Evolutionary conservation across 2,329 filamentous ascomycete species (phyloP), one percentile per base, ranked within the genome.

Genomic region (Diaporthe citriasiana): DNA sequence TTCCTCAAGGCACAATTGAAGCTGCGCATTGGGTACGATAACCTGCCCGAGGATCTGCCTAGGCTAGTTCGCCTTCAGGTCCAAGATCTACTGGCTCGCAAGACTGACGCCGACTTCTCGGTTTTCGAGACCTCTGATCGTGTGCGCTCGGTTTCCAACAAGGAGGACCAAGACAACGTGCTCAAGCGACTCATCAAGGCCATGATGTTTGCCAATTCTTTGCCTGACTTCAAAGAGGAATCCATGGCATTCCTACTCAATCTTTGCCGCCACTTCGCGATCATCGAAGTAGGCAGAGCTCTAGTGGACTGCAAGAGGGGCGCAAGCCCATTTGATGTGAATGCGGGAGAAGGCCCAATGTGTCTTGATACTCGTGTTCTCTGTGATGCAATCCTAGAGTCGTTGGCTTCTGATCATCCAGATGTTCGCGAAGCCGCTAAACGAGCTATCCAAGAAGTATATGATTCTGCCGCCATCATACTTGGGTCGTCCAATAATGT

Each of bases 151-250:
- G 93, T 97, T 27, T 87, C 92, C 8, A 99, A 99, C 85, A 96
- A 97, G 79, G 89, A 94, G 74, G 92, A 92, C 15, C 94, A 98
- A 81, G 95, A 98, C 79, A 87, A 91, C 30, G 92, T 91, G 10
- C 85, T 98, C 77, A 96, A 95, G 83, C 95, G 94, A 76, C 87
- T 99, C 7, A 86, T 99, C 74, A 98, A 98, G 82, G 95, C 96
- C 1, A 89, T 94, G 79, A 94, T 98, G 82, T 95, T 93, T 81
- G 94, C 96, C 0, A 91, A 93, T 56, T 97, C 95, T 0, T 85
- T 98, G 12, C 91, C 94, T 0, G 94, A 95, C 45, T 91, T 98
- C 76, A 92, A 94, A 76, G 88, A 92, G 13, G 92, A 95, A 66
- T 94, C 96, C 0, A 90, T 91, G 50, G 82, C 90, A 7, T 93